phyloP scores from a whole-genome alignment of 257 asterid genomes.

The Ophiorrhiza pumila region DNA sequence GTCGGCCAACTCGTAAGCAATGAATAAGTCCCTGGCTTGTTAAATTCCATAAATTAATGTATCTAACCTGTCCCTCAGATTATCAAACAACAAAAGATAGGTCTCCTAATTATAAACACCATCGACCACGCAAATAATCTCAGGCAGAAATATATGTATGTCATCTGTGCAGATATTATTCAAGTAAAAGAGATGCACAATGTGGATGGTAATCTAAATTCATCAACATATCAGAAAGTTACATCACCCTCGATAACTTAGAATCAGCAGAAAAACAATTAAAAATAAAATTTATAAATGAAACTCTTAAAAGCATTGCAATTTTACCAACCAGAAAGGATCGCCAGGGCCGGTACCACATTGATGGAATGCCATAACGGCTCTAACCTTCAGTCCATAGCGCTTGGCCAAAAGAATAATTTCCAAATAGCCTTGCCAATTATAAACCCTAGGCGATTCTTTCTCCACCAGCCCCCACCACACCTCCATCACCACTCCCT shows the following conservation, averaged over 20 bases:
- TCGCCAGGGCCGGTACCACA: conserved; percentile 55
- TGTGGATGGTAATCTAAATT: neutral
- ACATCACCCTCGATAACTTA: neutral
- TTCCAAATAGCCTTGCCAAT: conserved; percentile 73
- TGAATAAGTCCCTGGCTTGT: neutral
- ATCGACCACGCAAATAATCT: neutral
- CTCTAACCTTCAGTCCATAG: conserved; percentile 64
- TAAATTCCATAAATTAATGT: neutral
- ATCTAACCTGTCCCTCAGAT: neutral
- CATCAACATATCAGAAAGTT: neutral
- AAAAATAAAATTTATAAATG: neutral
- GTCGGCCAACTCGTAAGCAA: neutral
- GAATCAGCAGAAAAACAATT: neutral
- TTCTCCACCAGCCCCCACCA: conserved; percentile 96
- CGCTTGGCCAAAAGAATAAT: conserved; percentile 57
- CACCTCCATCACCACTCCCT: conserved; percentile 87
- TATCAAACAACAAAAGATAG: neutral
- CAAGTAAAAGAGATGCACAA: neutral
- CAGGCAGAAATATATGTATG: neutral
- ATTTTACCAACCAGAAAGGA: conserved; percentile 61
- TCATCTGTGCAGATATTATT: neutral
- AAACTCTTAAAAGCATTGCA: conserved; percentile 14
- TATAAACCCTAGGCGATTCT: conserved; percentile 49
- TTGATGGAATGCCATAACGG: conserved; percentile 84
- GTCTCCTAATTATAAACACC: neutral